phyloP scores from a whole-genome alignment of 1,284 basidiomycete species.

The Gymnopus androsaceus region DNA sequence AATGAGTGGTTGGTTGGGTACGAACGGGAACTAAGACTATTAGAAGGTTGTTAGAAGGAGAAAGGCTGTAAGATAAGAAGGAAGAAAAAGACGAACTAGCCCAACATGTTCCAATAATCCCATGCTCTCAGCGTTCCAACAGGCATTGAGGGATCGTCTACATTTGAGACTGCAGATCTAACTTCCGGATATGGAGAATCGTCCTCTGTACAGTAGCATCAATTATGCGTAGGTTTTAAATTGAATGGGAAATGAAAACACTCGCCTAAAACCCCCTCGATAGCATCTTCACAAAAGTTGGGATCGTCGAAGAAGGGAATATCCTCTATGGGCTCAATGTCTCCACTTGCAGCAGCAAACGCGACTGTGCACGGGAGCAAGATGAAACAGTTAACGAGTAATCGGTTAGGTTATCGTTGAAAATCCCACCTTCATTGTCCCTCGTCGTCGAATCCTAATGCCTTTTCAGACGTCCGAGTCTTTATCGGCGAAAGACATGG shows the following conservation, averaged over 20 bases:
- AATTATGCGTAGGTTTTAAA: not conserved
- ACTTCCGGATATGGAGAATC: constrained; percentile 19
- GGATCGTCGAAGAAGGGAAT: constrained; percentile 25
- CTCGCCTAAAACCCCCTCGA: constrained; percentile 11
- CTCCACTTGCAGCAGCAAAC: no score
- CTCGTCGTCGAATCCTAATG: no score
- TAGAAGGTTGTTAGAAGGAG: not conserved
- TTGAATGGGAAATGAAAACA: not conserved
- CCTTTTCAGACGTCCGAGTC: no score
- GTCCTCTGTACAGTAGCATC: constrained; percentile 9
- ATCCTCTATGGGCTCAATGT: no score
- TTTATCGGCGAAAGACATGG: no score
- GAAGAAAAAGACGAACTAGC: constrained; percentile 2
- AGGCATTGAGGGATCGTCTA: constrained; percentile 22
- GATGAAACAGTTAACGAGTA: no score
- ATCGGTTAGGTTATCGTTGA: no score
- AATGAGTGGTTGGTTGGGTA: no score
- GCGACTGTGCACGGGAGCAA: no score
- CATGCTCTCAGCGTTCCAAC: constrained; percentile 18
- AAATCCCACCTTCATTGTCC: no score
- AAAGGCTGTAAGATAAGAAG: not conserved
- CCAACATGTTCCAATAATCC: constrained; percentile 19
- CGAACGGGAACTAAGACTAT: constrained; percentile 19
- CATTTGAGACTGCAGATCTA: constrained; percentile 24
- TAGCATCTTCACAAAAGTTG: constrained; percentile 19